Evolutionary conservation across 192 early-diverging fungal species (phyloP), one percentile per base, ranked within the genome.

Genomic region (Umbelopsis sp.): DNA sequence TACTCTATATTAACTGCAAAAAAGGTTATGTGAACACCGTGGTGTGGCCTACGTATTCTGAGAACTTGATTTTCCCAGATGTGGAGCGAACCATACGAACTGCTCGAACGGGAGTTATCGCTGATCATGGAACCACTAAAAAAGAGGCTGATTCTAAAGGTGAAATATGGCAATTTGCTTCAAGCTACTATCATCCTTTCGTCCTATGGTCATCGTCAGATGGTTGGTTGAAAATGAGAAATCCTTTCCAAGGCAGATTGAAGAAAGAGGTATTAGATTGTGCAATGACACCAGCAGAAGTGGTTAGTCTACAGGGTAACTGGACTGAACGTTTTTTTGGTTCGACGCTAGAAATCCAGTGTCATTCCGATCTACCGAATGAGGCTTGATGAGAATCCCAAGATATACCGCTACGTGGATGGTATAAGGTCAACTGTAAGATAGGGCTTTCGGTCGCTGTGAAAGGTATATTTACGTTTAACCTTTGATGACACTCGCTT

Each of bases 141-240:
- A 32, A 34, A 7, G 8, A 29, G 56, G 62, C 24, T 9, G 65
- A 67, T 17, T 41, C 34, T 44, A 11, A 20, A 26, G 52, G 45
- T 0, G 45, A 54, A 14, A 8, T 69, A 8, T 49, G 51, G 66
- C 29, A 38, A 10, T 21, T 59, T 41, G 41, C 41, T 5, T 9
- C 44, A 2, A 69, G 67, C 16, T 52, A 68, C 4, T 45, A 17
- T 16, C 73, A 74, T 59, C 41, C 44, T 9, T 74, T 59, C 29
- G 14, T 70, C 10, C 36, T 49, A 11, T 26, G 34, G 14, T 47
- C 22, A 7, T 65, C 68, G 11, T 44, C 69, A 1, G 62, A 70
- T 34, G 76, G 76, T 5, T 51, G 51, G 72, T 25, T 78, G 7
- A 65, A 68, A 59, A 38, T 68, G 17, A 45, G 41, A 51, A 77